A percentile compares a stretch with the other conserved stretches of the same genome.
Evolutionary conservation across 1,284 basidiomycete species (phyloP).

Genomic region (Ceratobasidium sp.): DNA sequence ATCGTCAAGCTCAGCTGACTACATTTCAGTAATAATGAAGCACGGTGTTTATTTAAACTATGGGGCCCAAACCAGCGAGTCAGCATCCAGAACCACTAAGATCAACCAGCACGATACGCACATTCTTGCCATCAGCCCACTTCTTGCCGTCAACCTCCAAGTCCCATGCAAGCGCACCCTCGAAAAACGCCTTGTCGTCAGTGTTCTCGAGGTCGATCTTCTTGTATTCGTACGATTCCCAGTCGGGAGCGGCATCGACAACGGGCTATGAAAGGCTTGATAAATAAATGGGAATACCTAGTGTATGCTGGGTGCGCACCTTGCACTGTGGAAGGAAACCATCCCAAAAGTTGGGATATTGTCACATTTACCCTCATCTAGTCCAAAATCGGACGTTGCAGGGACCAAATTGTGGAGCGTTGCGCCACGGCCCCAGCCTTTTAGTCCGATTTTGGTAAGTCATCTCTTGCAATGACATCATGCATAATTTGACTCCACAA

Average conservation of each 20-base stretch:
- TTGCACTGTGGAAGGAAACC: too few relatives aligned
- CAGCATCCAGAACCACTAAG: not conserved
- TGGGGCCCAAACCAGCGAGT: not conserved
- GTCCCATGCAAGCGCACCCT: slow-evolving; percentile 93
- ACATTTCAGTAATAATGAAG: not conserved
- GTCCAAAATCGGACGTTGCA: too few relatives aligned
- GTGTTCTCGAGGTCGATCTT: slow-evolving; percentile 74
- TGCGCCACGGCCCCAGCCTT: too few relatives aligned
- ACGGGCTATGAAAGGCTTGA: slow-evolving; percentile 77
- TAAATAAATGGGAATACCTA: slow-evolving; percentile 51
- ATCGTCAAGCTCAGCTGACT: not conserved
- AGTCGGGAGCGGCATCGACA: slow-evolving; percentile 91
- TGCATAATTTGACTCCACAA: too few relatives aligned
- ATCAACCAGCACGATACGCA: slow-evolving; percentile 61
- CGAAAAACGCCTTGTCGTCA: slow-evolving; percentile 89
- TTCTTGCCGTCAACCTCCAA: slow-evolving; percentile 85
- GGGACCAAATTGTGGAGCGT: too few relatives aligned
- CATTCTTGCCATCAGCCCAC: slow-evolving; percentile 90
- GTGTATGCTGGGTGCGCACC: not conserved
- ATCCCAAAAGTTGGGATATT: too few relatives aligned
- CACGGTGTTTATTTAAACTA: not conserved
- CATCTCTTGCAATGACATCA: too few relatives aligned
- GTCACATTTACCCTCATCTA: too few relatives aligned
- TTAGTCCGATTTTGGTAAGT: too few relatives aligned
- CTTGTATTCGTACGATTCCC: slow-evolving; percentile 83